Conservation (phyloP, 1,139 yeast genomes). For the Geotrichum citri-aurantii region DNA sequence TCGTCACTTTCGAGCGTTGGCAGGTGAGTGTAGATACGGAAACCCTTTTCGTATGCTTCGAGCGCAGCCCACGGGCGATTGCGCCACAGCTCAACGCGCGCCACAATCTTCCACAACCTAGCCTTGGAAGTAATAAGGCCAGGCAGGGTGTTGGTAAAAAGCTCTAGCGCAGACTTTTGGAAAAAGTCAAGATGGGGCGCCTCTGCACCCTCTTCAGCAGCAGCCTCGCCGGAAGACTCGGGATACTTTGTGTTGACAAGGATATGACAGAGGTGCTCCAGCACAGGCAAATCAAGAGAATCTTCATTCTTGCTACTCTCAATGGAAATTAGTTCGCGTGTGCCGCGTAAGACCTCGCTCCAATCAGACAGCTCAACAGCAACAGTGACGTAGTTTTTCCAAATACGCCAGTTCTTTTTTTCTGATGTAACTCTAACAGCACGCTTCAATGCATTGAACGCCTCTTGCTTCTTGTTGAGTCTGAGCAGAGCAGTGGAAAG, state of each 20-base stretch:
- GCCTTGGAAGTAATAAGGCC: slow-evolving; percentile 62
- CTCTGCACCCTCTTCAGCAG: slow-evolving; percentile 14
- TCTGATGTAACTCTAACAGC: slow-evolving; percentile 65
- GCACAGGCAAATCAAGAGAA: slow-evolving; percentile 67
- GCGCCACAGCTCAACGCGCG: slow-evolving; percentile 85
- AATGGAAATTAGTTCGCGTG: slow-evolving; percentile 54
- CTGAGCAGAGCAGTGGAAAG: slow-evolving; percentile 74
- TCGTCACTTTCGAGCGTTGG: slow-evolving; percentile 64
- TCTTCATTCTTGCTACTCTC: slow-evolving; percentile 55
- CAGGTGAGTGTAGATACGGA: slow-evolving; percentile 57
- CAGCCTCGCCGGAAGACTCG: slow-evolving; percentile 31
- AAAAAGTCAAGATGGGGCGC: slow-evolving; percentile 26
- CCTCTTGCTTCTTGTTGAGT: slow-evolving; percentile 62
- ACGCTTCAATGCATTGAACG: slow-evolving; percentile 73
- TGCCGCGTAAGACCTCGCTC: slow-evolving; percentile 78
- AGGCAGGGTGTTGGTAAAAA: slow-evolving; percentile 63
- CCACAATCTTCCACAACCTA: slow-evolving; percentile 76
- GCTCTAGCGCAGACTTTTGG: slow-evolving; percentile 64
- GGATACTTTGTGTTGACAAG: slow-evolving; percentile 53
- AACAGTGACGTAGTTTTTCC: slow-evolving; percentile 80
- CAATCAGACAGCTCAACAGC: slow-evolving; percentile 79
- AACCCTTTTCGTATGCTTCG: slow-evolving; percentile 83
- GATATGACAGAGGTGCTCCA: slow-evolving; percentile 68
- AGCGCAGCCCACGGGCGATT: slow-evolving; percentile 81
- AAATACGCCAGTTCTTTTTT: slow-evolving; percentile 77